These are phyloP conservation scores for Hericium coralloides DNA, from an alignment of 768 basidiomycete species.

Conservation along the genomic window DNA sequence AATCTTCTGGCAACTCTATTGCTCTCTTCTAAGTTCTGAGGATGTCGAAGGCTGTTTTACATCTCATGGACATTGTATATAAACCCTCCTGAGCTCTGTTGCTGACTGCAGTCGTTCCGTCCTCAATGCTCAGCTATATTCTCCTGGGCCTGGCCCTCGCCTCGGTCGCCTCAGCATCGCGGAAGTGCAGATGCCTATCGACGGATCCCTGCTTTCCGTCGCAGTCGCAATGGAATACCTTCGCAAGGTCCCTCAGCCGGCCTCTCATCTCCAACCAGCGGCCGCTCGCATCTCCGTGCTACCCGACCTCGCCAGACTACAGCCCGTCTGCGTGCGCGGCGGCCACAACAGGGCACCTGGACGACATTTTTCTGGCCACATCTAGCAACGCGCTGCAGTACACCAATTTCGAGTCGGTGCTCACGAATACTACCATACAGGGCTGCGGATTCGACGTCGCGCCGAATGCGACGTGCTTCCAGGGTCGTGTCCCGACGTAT, in stretches of 20 bases:
- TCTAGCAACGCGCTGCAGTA: background rate
- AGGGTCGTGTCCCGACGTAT: background rate
- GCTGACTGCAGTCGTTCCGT: too few species aligned
- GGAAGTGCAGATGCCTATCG: background rate
- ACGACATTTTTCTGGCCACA: background rate
- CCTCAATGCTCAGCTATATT: too few species aligned
- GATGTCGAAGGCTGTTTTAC: too few species aligned
- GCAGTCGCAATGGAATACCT: background rate
- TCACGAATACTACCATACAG: background rate
- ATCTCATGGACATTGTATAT: too few species aligned
- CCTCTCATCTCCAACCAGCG: background rate
- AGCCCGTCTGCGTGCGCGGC: background rate
- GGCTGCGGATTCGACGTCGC: background rate
- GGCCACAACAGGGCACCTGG: background rate
- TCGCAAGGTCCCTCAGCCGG: background rate
- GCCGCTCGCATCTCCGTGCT: background rate
- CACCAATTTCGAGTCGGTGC: background rate
- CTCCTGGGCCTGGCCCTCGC: too few species aligned
- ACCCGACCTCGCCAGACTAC: background rate
- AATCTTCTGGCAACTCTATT: too few species aligned
- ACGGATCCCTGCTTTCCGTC: background rate
- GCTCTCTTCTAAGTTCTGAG: too few species aligned
- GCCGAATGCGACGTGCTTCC: background rate
- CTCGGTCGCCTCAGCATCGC: too few species aligned
- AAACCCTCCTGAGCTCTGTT: too few species aligned